phyloP scores from a whole-genome alignment of 352 stramenopile genomes.

The Phytophthora quininea region DNA sequence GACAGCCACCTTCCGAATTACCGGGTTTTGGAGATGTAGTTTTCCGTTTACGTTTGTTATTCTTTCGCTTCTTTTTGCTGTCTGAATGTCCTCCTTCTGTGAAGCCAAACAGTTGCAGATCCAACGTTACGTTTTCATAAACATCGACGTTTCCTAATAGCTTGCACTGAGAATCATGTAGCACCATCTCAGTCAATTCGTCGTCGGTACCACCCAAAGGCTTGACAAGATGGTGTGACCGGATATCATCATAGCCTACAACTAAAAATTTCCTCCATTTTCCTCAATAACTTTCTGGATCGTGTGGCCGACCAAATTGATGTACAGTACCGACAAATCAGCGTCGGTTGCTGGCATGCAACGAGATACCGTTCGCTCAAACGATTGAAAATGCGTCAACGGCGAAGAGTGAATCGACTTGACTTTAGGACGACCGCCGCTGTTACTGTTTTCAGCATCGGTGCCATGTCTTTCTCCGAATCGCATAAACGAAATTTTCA shows the following conservation, averaged over 20 bases:
- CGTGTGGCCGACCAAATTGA: conserved; percentile 69
- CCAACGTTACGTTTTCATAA: conserved; percentile 47
- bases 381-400: conserved; percentile 87
- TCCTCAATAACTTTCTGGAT: conserved; percentile 78
- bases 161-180: conserved; percentile 84
- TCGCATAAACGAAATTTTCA: conserved; percentile 61
- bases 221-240: conserved; percentile 68
- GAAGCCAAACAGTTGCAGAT: conserved; percentile 59
- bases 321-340: conserved; percentile 61
- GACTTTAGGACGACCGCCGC: conserved; percentile 13
- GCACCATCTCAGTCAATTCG: conserved; percentile 64
- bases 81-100: conserved; percentile 17
- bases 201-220: conserved; percentile 43
- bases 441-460: conserved; percentile 8
- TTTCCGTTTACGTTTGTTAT: conserved; percentile 65
- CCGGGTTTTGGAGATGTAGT: conserved; percentile 31
- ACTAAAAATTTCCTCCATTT: conserved; percentile 84
- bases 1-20: conserved; percentile 18
- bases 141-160: conserved; percentile 54
- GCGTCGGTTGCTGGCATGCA: conserved; percentile 60
- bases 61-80: conserved; percentile 67
- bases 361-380: conserved; percentile 78
- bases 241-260: conserved; percentile 64
- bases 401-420: conserved; percentile 75
- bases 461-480: conserved; percentile 23